Percentiles rank a stretch among this genome's conserved stretches.
Evolutionary conservation across 2,329 filamentous ascomycete species (phyloP).

Genomic region (Balansia obtecta): DNA sequence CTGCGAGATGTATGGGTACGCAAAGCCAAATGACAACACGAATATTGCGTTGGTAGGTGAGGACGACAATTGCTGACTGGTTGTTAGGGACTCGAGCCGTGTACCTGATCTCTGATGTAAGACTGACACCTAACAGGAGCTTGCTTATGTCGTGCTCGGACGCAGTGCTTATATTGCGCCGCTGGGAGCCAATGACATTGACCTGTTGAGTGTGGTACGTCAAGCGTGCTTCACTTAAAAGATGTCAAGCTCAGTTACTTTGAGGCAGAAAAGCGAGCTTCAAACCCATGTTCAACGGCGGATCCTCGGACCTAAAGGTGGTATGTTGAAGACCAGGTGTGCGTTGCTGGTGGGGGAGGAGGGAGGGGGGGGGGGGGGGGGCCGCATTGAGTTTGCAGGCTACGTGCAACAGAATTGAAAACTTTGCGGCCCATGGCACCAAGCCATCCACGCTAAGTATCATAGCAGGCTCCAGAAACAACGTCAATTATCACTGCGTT

Average conservation of each 20-base stretch:
- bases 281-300: slow-evolving; percentile 5
- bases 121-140: not conserved
- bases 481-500: no score
- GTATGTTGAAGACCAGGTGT: not conserved
- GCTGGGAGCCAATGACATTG: not conserved
- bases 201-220: not conserved
- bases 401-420: no score
- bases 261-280: not conserved
- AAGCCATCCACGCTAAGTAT: no score
- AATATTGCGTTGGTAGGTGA: not conserved
- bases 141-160: not conserved
- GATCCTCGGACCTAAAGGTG: slow-evolving; percentile 10
- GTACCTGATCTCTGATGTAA: not conserved
- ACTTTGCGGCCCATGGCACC: no score
- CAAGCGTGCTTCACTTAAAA: not conserved
- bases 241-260: not conserved
- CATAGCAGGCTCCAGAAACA: no score
- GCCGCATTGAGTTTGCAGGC: no score
- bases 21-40: not conserved
- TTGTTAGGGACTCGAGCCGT: not conserved
- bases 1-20: not conserved
- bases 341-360: no score
- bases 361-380: no score
- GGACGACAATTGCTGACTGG: not conserved
- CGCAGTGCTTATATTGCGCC: not conserved